Conservation (phyloP, 1,284 basidiomycete genomes). For the Hemileia vastatrix region DNA sequence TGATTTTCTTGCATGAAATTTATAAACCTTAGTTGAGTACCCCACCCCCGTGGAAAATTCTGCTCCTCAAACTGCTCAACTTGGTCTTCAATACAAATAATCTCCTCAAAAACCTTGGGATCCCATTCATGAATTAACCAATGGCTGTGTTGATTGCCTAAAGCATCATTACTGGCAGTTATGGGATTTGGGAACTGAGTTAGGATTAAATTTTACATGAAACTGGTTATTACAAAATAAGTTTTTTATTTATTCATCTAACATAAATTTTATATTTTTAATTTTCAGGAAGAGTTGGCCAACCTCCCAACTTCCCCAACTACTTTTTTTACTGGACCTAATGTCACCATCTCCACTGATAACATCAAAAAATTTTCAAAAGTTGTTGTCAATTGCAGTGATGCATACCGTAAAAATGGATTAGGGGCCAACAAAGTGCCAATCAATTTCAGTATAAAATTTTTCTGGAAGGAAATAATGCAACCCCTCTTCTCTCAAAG, state of each 20-base stretch:
- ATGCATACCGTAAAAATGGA: slow-evolving; percentile 75
- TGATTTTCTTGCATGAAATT: no score
- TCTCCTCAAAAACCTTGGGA: slow-evolving; percentile 23
- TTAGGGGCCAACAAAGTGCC: slow-evolving; percentile 69
- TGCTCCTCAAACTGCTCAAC: slow-evolving; percentile 9
- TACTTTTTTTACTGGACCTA: slow-evolving; percentile 72
- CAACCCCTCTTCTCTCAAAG: slow-evolving; percentile 80
- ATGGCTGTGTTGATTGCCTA: slow-evolving; percentile 13
- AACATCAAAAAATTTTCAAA: slow-evolving; percentile 83
- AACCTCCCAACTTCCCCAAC: slow-evolving; percentile 62
- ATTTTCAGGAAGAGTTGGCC: slow-evolving; percentile 55
- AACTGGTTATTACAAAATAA: no score
- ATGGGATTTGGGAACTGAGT: slow-evolving; percentile 74
- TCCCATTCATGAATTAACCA: slow-evolving; percentile 17
- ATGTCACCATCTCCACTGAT: slow-evolving; percentile 63
- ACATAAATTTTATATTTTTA: no score
- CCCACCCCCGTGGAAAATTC: no score
- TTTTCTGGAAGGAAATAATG: slow-evolving; percentile 98
- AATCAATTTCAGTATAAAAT: slow-evolving; percentile 98
- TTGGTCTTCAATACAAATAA: slow-evolving; percentile 18
- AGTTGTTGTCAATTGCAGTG: slow-evolving; percentile 84
- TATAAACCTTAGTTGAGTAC: no score
- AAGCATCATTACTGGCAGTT: slow-evolving; percentile 64
- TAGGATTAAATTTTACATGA: no score
- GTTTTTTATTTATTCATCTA: no score